These are phyloP conservation scores for Bothriochloa decipiens DNA, from an alignment of 176 grass and related monocot species.

Conservation along the genomic window DNA sequence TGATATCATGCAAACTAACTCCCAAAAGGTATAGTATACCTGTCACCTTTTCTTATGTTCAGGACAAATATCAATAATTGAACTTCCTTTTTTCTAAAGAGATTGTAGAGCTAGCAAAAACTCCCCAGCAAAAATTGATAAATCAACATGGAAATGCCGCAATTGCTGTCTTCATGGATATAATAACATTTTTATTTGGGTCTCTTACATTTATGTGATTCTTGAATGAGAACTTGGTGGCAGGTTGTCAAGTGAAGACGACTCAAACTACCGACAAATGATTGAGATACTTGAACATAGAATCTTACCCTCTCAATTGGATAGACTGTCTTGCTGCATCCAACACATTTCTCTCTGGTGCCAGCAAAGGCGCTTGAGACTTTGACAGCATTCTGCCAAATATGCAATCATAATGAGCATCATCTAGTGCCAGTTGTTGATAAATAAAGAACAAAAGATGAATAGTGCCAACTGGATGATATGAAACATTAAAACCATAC, in stretches of 20 bases:
- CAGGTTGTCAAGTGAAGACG: conserved; percentile 28
- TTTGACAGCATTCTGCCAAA: conserved; percentile 86
- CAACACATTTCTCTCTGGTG: conserved; percentile 94
- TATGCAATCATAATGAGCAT: conserved; percentile 33
- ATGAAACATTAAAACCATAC: neutral
- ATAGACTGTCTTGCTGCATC: conserved; percentile 90
- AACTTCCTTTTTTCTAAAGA: neutral
- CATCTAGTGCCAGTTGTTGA: conserved; percentile 34
- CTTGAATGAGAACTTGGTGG: conserved; percentile 19
- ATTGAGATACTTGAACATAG: conserved; percentile 33
- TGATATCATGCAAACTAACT: conserved; percentile 20
- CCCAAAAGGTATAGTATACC: conserved; percentile 19
- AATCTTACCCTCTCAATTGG: conserved; percentile 89
- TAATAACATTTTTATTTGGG: neutral
- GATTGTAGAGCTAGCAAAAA: no score
- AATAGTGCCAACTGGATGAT: conserved; percentile 22
- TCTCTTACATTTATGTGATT: neutral
- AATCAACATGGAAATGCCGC: conserved; percentile 4
- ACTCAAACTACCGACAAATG: neutral
- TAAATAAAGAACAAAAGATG: conserved; percentile 37
- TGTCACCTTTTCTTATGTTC: conserved; percentile 22
- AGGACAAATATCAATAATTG: conserved; percentile 28
- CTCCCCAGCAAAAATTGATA: no score
- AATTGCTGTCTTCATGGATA: neutral
- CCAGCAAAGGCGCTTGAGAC: conserved; percentile 87